These are phyloP conservation scores for Suillus discolor DNA, from an alignment of 768 basidiomycete genomes.

Conservation along the genomic window DNA sequence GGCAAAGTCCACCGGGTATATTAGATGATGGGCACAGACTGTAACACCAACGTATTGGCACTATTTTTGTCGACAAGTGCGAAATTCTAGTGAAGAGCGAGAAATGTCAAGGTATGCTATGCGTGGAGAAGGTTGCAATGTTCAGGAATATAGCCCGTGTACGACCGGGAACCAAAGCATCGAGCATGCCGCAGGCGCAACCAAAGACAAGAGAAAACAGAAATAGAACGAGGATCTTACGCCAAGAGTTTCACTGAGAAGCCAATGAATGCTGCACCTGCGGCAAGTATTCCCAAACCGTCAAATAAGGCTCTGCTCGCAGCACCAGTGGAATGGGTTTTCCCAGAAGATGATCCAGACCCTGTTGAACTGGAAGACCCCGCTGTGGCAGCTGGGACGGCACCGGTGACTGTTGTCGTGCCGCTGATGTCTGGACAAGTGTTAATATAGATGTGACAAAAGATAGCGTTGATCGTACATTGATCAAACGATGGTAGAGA, in stretches of 20 bases:
- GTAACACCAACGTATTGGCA: background rate
- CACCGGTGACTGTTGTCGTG: conserved; percentile 22
- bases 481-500: conserved; percentile 46
- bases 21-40: background rate
- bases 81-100: background rate
- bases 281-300: conserved; percentile 15
- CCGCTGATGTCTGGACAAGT: conserved; percentile 24
- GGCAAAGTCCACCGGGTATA: background rate
- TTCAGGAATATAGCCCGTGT: background rate
- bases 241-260: conserved; percentile 22
- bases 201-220: no score
- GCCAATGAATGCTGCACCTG: conserved; percentile 20
- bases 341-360: conserved; percentile 1
- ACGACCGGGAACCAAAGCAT: background rate
- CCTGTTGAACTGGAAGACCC: conserved; percentile 10
- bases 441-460: background rate
- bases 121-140: background rate
- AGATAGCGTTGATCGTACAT: conserved; percentile 36
- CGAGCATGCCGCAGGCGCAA: background rate
- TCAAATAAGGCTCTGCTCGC: conserved; percentile 8
- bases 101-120: background rate
- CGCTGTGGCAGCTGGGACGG: conserved; percentile 5
- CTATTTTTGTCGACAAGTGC: background rate
- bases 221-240: conserved; percentile 4
- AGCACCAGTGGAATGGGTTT: background rate